These are phyloP conservation scores for Auricularia heimuer DNA, from an alignment of 768 basidiomycete species.

Conservation along the genomic window DNA sequence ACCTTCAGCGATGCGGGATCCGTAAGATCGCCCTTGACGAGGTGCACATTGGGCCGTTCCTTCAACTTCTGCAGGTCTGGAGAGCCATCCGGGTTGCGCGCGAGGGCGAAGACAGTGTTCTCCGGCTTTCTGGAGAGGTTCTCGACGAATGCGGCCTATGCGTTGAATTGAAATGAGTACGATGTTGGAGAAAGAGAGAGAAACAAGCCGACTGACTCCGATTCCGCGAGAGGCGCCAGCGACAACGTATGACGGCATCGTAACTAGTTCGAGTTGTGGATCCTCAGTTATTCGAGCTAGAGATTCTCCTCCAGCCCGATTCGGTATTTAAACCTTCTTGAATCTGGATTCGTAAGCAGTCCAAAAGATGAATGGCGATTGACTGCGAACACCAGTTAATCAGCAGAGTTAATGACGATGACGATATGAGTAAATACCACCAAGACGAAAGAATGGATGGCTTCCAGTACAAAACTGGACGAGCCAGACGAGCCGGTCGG, in stretches of 20 bases:
- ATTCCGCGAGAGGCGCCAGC: slow-evolving; percentile 22
- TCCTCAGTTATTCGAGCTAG: no score
- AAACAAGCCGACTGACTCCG: slow-evolving; percentile 11
- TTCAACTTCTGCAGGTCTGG: slow-evolving; percentile 4
- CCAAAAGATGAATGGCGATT: no score
- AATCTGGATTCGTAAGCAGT: no score
- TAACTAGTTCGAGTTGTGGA: not conserved
- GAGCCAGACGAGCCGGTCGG: no score
- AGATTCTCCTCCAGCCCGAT: no score
- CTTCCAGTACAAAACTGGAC: no score
- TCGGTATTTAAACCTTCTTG: no score
- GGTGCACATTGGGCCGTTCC: slow-evolving; percentile 20
- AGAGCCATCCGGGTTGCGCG: slow-evolving; percentile 16
- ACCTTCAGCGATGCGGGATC: slow-evolving; percentile 22
- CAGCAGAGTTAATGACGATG: no score
- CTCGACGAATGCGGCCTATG: slow-evolving; percentile 17
- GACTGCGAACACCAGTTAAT: no score
- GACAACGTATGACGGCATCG: slow-evolving; percentile 16
- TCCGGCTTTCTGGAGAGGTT: slow-evolving; percentile 14
- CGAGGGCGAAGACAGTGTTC: slow-evolving; percentile 20
- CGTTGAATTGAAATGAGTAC: not conserved
- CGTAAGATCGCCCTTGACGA: slow-evolving; percentile 29
- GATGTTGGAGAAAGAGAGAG: no score
- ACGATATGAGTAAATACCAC: no score
- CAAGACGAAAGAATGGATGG: no score